phyloP scores from a whole-genome alignment of 1,284 basidiomycete species.

The Lentinula novae-zelandiae region DNA sequence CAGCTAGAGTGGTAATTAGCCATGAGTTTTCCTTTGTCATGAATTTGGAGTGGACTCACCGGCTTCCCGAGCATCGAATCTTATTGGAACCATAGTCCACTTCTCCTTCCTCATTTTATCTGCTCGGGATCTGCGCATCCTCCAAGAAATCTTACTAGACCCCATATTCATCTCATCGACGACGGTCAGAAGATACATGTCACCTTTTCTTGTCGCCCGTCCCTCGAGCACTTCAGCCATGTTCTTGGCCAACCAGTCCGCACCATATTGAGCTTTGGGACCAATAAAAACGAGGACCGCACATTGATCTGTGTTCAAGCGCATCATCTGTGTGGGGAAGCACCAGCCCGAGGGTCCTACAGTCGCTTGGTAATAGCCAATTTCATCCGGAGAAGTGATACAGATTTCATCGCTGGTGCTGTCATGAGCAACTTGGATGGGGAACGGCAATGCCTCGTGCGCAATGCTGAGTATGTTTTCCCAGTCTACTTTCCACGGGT shows the following conservation, averaged over 20 bases:
- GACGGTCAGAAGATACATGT: slow-evolving; percentile 5
- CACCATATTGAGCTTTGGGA: not conserved
- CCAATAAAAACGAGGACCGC: not conserved
- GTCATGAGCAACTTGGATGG: slow-evolving; percentile 16
- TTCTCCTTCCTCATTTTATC: not conserved
- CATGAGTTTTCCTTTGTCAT: too few relatives aligned
- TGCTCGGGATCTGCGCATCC: not conserved
- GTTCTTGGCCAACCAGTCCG: not conserved
- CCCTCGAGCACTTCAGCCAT: slow-evolving; percentile 9
- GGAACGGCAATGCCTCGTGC: slow-evolving; percentile 27
- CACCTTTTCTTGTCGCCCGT: not conserved
- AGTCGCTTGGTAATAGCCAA: not conserved
- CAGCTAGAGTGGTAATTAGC: too few relatives aligned
- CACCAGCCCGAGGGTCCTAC: not conserved
- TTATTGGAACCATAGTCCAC: not conserved
- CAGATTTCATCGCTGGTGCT: slow-evolving; percentile 16
- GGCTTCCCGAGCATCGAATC: not conserved
- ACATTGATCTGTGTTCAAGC: not conserved
- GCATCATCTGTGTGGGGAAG: not conserved
- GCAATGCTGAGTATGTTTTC: slow-evolving; percentile 2
- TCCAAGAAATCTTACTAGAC: not conserved
- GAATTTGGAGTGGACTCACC: too few relatives aligned
- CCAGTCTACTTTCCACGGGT: too few relatives aligned
- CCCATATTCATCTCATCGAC: not conserved
- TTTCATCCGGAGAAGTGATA: slow-evolving; percentile 19